Percentiles rank a stretch among this genome's conserved stretches.
These are phyloP conservation scores for Suaeda aralocaspica DNA, from an alignment of 148 eudicot species.

Conservation along the genomic window DNA sequence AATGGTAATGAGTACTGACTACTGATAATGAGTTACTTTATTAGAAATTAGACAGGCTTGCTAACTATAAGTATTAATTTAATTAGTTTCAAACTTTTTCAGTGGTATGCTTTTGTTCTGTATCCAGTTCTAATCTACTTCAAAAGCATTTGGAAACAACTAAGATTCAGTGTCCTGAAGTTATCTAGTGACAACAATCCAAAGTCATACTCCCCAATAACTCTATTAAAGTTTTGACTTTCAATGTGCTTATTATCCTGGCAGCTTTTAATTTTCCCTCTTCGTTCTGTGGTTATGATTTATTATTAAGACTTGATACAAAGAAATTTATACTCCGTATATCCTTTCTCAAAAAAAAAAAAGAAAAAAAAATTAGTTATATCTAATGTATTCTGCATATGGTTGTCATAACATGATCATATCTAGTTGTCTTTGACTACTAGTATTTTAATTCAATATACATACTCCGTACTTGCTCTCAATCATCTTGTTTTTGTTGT, in stretches of 20 bases:
- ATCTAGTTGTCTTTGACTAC: background rate
- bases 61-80: background rate
- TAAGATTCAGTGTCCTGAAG: background rate
- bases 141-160: background rate
- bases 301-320: too few relatives aligned
- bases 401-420: too few relatives aligned
- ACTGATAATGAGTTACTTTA: background rate
- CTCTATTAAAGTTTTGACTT: background rate
- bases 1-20: background rate
- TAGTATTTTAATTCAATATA: background rate
- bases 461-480: background rate
- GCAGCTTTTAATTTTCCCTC: background rate
- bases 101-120: background rate
- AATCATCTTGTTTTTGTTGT: constrained; percentile 9
- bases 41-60: background rate
- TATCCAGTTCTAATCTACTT: background rate
- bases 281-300: background rate
- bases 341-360: too few relatives aligned
- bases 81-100: background rate
- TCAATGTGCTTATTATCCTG: background rate
- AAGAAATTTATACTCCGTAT: background rate
- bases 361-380: too few relatives aligned
- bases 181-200: background rate
- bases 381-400: too few relatives aligned
- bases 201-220: background rate